Evolutionary conservation across 306 rosid genomes (phyloP).

Genomic region (Carpinus fangiana): DNA sequence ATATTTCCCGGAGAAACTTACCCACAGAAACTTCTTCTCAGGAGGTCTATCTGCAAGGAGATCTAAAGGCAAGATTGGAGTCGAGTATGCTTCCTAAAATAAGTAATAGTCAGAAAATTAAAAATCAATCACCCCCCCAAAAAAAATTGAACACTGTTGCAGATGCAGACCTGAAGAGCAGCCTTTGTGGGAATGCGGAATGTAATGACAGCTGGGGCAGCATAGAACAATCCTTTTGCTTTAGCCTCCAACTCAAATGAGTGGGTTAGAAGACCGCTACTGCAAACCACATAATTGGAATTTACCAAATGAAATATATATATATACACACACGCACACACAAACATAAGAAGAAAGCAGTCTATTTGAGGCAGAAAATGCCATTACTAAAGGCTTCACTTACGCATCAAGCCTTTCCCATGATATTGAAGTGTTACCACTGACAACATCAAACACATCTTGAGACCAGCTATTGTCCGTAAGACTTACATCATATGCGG

Average conservation of each 20-base stretch:
- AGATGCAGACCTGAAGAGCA: conserved; percentile 67
- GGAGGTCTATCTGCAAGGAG: conserved; percentile 88
- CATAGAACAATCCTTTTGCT: conserved; percentile 58
- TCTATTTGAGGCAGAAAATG: conserved; percentile 20
- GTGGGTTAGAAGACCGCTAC: conserved; percentile 78
- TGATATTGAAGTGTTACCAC: conserved; percentile 71
- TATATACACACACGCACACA: no score
- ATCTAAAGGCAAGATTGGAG: conserved; percentile 87
- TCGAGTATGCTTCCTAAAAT: conserved; percentile 71
- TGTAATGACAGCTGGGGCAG: conserved; percentile 80
- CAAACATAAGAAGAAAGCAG: conserved; percentile 6
- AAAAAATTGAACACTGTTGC: conserved; percentile 6
- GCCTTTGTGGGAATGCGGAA: conserved; percentile 91
- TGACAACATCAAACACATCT: conserved; percentile 57
- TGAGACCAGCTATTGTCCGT: conserved; percentile 78
- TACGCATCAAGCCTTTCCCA: conserved; percentile 99
- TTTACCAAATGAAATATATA: conserved; percentile 12
- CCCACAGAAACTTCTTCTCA: conserved; percentile 87
- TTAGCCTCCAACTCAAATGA: conserved; percentile 88
- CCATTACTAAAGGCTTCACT: conserved; percentile 30
- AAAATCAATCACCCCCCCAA: conserved; percentile 6
- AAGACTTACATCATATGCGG: conserved; percentile 87
- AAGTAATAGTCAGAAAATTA: conserved; percentile 19
- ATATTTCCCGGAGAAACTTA: conserved; percentile 36
- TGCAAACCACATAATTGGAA: conserved; percentile 31